Evolutionary conservation across 345 rosid genomes (phyloP), one percentile per base, ranked within the genome.

Genomic region (Acer campestre): DNA sequence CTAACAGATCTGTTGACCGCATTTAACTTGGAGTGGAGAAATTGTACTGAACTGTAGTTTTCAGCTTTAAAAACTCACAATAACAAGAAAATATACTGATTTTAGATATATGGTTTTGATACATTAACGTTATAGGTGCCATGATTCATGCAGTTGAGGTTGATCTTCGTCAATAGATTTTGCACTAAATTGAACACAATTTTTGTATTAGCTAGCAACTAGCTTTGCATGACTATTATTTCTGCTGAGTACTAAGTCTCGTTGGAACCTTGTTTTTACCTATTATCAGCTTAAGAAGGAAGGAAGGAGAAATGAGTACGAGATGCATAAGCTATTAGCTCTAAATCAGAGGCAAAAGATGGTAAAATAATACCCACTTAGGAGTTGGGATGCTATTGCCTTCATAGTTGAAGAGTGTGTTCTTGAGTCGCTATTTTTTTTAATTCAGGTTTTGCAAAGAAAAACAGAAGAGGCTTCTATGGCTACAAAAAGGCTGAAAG

Each of bases 381-480:
- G 59, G 62, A 27, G 29, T 68, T 55, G 11, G 20, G 35, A 61
- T 70, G 6, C 7, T 71, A 9, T 78, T 72, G 11, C 65, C 49
- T 42, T 80, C 70, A 49, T 77, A 29, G 38, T 73, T 65, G 70
- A 68, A 16, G 58, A 51, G 74, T 67, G 55, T 74, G 25, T 59
- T 53, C 70, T 46, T 73, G 22, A 78, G 14, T 71, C 62, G 40
- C 29, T 71, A 12, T 14, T 38, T 51, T 73, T 75, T 61, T 40
- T 13, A 79, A 79, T 29, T 75, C 78, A 96, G 98, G 98, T 96
- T 82, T 82, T 96, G 86, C 99, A 96, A 84, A 89, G 98, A 80
- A 96, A 96, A 88, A 90, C 93, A 77, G 98, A 96, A 86, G 99
- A 96, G 85, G 99, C 99, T 77, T 81, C 98, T 63, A 84, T 92